Percentiles rank a stretch among this genome's conserved stretches.
Evolutionary conservation across 257 asterid genomes (phyloP).

Genomic region (Rehmannia glutinosa): DNA sequence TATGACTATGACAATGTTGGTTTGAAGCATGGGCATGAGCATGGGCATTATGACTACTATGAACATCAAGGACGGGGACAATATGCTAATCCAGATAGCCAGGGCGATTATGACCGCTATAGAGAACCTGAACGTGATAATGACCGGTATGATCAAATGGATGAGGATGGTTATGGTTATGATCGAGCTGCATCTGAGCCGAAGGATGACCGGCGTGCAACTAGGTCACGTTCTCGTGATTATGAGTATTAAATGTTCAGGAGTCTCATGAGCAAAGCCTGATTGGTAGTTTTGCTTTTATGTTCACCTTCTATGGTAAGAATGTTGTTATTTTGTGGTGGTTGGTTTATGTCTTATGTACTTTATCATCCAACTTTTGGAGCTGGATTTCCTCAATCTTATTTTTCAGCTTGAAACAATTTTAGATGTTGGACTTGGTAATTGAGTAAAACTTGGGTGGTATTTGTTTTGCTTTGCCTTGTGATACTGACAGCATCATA

Average conservation of each 20-base stretch:
- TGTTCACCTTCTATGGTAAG: background rate
- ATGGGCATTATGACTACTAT: conserved; percentile 46
- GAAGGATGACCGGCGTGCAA: conserved; percentile 34
- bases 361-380: background rate
- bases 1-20: conserved; percentile 29
- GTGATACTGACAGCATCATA: background rate
- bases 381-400: background rate
- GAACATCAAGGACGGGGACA: conserved; percentile 36
- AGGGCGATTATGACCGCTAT: conserved; percentile 42
- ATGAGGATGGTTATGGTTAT: conserved; percentile 54
- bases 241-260: conserved; percentile 13
- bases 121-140: conserved; percentile 35
- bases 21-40: conserved; percentile 32
- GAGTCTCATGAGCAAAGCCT: background rate
- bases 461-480: background rate
- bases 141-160: conserved; percentile 58
- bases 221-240: conserved; percentile 46
- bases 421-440: background rate
- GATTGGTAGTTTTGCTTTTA: background rate
- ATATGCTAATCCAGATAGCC: conserved; percentile 36
- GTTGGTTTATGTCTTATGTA: background rate
- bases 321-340: background rate
- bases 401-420: background rate
- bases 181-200: conserved; percentile 42
- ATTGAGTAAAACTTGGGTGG: background rate